Evolutionary conservation across 2,329 filamentous ascomycete genomes (phyloP).

Genomic region (Laburnicola sp.): DNA sequence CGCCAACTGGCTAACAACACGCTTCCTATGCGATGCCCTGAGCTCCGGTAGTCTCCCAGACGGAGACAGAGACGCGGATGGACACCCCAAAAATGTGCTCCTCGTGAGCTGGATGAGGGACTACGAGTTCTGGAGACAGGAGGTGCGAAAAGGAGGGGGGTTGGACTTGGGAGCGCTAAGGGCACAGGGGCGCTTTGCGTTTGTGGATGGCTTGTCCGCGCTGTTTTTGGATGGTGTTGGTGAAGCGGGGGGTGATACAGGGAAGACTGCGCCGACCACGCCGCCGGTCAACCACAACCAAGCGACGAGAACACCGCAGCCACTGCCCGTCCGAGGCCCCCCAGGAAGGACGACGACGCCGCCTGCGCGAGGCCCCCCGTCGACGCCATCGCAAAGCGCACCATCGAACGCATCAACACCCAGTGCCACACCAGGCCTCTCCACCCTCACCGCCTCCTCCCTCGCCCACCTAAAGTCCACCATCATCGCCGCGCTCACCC

Average conservation of each 20-base stretch:
- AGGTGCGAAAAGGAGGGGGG: slow-evolving; percentile 69
- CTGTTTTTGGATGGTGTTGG: slow-evolving; percentile 50
- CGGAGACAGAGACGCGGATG: slow-evolving; percentile 15
- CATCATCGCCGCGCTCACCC: slow-evolving; percentile 32
- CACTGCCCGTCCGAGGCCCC: slow-evolving; percentile 22
- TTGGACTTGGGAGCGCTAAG: slow-evolving; percentile 68
- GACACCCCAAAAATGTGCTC: slow-evolving; percentile 55
- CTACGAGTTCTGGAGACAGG: slow-evolving; percentile 75
- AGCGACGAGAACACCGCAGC: slow-evolving; percentile 7
- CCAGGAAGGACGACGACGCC: slow-evolving; percentile 19
- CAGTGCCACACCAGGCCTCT: slow-evolving; percentile 13
- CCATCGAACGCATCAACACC: not conserved
- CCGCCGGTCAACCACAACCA: not conserved
- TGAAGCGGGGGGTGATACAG: not conserved
- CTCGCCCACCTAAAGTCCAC: slow-evolving; percentile 29
- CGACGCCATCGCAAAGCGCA: not conserved
- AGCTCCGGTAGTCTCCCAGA: slow-evolving; percentile 23
- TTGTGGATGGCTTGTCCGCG: slow-evolving; percentile 73
- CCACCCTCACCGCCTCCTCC: slow-evolving; percentile 32
- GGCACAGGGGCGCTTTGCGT: slow-evolving; percentile 65
- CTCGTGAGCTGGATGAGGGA: slow-evolving; percentile 84
- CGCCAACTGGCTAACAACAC: slow-evolving; percentile 59
- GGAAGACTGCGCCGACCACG: not conserved
- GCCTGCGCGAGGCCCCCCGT: slow-evolving; percentile 2
- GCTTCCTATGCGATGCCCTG: slow-evolving; percentile 56